Conservation (phyloP, 163 green algal species). For the Scenedesmus sp. region DNA sequence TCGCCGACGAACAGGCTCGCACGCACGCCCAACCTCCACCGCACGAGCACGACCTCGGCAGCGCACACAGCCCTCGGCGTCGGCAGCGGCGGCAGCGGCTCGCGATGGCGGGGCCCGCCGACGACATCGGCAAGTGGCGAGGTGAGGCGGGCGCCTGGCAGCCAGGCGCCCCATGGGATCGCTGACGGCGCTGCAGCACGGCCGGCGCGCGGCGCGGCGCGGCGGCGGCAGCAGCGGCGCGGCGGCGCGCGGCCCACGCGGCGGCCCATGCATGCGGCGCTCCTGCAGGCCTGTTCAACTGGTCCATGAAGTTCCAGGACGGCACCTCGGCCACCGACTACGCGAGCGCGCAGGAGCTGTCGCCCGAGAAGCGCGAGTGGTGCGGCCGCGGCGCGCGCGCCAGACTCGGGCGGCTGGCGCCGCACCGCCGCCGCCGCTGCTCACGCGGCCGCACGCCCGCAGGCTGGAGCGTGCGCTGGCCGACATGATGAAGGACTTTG, state of each 20-base stretch:
- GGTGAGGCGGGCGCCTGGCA: not conserved
- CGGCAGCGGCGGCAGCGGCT: too few species aligned
- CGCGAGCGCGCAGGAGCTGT: not conserved
- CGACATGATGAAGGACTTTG: constrained; percentile 64
- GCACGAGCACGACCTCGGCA: too few species aligned
- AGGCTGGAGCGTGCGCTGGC: constrained; percentile 56
- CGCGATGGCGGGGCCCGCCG: too few species aligned
- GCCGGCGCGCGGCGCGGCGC: not conserved
- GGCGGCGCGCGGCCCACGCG: not conserved
- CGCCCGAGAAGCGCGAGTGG: constrained; percentile 28
- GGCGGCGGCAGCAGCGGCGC: constrained; percentile 17
- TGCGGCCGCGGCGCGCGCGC: too few species aligned
- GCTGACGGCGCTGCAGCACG: not conserved
- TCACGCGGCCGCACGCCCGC: not conserved
- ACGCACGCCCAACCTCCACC: too few species aligned
- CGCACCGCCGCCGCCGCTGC: not conserved
- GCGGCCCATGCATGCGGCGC: not conserved
- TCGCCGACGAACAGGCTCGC: too few species aligned
- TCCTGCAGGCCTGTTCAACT: constrained; percentile 62
- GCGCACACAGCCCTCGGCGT: too few species aligned
- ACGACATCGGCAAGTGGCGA: constrained; percentile 47
- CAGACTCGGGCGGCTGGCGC: not conserved
- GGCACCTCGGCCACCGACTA: constrained; percentile 31
- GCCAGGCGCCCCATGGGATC: too few species aligned
- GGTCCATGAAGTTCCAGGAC: constrained; percentile 62